Evolutionary conservation across 2,329 filamentous ascomycete genomes (phyloP), one percentile per base, ranked within the genome.

Genomic region (Pseudogymnoascus sp.): DNA sequence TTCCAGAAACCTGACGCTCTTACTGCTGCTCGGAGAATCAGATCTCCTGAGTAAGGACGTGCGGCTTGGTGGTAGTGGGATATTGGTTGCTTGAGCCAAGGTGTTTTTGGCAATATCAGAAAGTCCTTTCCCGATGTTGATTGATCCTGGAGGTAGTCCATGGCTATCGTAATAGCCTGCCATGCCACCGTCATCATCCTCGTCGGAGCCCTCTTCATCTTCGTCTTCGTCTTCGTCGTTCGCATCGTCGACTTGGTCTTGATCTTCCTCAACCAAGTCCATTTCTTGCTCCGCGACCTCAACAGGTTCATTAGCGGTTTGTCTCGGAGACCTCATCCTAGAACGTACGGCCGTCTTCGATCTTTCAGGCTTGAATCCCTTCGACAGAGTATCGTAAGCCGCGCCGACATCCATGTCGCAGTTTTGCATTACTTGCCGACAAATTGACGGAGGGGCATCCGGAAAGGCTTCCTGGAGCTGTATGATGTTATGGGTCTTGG

Each of bases 391-490:
- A 29, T 70, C 68, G 61, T 68, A 73, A 17, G 71, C 71, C 25
- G 67, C 63, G 12, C 65, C 65, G 44, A 71, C 36, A 63, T 73
- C 66, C 51, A 66, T 68, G 35, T 68, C 35, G n/a, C 66, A 67
- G 7, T 68, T 67, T 39, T 67, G 58, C 10, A 71, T 60, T 15
- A 73, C 64, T 59, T 69, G 66, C 42, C 68, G 69, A 64, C 71
- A 70, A 44, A 73, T 66, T 13, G 61, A 63, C 42, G 71, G 55
- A 36, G 68, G 60, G 21, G 71, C 68, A 7, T 66, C 63, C 60
- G 71, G 71, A 66, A 73, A 74, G 13, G 68, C 68, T 42, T 66
- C 62, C 58, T 70, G 67, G 58, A 74, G 69, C 62, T 67, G 67
- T 65, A 65, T 67, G 41, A 73, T 68, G 33, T 59, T 59, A 29